Evolutionary conservation across 768 basidiomycete species (phyloP).

Genomic region (Lactarius hengduanensis): DNA sequence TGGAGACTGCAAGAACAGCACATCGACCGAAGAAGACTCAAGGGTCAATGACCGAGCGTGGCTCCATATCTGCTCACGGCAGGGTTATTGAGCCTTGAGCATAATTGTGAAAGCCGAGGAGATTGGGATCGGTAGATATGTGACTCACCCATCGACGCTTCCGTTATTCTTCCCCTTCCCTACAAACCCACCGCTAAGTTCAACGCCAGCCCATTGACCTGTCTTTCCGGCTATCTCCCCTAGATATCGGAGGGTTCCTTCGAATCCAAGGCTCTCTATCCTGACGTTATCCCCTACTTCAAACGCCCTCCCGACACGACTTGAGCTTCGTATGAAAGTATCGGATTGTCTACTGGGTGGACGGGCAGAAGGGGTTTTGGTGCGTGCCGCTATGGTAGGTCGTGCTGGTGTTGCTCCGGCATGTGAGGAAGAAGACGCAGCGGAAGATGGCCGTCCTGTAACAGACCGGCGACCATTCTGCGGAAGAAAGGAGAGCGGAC

Average conservation of each 20-base stretch:
- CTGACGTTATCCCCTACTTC: slow-evolving; percentile 80
- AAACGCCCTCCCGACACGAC: slow-evolving; percentile 48
- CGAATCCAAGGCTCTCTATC: slow-evolving; percentile 85
- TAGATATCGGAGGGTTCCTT: slow-evolving; percentile 76
- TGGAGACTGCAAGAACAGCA: background rate
- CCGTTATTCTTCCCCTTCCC: slow-evolving; percentile 98
- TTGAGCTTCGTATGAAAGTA: slow-evolving; percentile 45
- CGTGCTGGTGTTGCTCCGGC: slow-evolving; percentile 36
- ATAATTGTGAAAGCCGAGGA: slow-evolving; percentile 18
- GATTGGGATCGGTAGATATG: slow-evolving; percentile 4
- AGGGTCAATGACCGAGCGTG: background rate
- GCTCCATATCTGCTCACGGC: slow-evolving; percentile 2
- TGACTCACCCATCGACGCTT: slow-evolving; percentile 77
- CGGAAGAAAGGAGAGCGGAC: slow-evolving; percentile 36
- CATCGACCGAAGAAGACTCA: slow-evolving; percentile 5
- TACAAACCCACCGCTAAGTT: slow-evolving; percentile 77
- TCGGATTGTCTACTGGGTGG: slow-evolving; percentile 71
- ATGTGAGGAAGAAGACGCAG: slow-evolving; percentile 53
- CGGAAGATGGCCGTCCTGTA: slow-evolving; percentile 60
- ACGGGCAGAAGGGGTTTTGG: slow-evolving; percentile 58
- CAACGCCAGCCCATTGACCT: slow-evolving; percentile 92
- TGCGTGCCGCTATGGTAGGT: slow-evolving; percentile 29
- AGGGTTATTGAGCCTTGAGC: slow-evolving; percentile 1
- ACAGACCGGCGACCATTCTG: slow-evolving; percentile 46
- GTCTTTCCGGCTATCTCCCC: slow-evolving; percentile 88